phyloP scores from a whole-genome alignment of 805 yeast species.

The Kockiozyma suomiensis region DNA sequence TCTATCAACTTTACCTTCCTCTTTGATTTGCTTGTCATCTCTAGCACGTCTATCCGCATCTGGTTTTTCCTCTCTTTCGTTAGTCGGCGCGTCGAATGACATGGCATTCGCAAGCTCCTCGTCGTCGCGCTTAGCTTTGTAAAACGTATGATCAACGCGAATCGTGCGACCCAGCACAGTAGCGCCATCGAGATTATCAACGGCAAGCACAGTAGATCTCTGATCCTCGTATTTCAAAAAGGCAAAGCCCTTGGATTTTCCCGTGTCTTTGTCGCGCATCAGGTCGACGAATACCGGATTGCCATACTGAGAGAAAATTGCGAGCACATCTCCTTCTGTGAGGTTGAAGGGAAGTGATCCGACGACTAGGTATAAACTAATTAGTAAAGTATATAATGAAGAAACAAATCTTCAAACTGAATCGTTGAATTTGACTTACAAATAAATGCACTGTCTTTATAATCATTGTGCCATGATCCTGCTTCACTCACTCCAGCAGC shows the following conservation, averaged over 20 bases:
- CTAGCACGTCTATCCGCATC: neutral
- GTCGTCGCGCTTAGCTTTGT: constrained; percentile 29
- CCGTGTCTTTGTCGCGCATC: constrained; percentile 64
- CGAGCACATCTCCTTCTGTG: constrained; percentile 73
- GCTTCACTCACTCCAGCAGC: constrained; percentile 56
- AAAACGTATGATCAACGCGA: constrained; percentile 65
- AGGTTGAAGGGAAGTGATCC: constrained; percentile 68
- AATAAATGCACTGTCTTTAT: constrained; percentile 71
- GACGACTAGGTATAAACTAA: constrained; percentile 44
- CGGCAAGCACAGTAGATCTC: constrained; percentile 77
- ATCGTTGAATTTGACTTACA: constrained; percentile 41
- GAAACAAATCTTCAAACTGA: neutral
- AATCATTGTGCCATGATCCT: constrained; percentile 91
- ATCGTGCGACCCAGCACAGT: constrained; percentile 53
- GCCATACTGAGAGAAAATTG: constrained; percentile 87
- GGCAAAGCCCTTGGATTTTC: constrained; percentile 73
- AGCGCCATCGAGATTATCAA: constrained; percentile 83
- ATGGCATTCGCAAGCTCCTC: constrained; percentile 31
- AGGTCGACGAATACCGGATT: constrained; percentile 75
- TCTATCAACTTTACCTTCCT: neutral
- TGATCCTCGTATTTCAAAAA: constrained; percentile 82
- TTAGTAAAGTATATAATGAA: neutral
- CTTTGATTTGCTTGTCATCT: neutral
- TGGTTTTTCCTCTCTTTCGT: neutral
- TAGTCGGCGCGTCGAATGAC: constrained; percentile 21